A percentile compares a stretch with the other conserved stretches of the same genome.
Evolutionary conservation across 768 basidiomycete species (phyloP).

Genomic region (Holtermannia corniformis): DNA sequence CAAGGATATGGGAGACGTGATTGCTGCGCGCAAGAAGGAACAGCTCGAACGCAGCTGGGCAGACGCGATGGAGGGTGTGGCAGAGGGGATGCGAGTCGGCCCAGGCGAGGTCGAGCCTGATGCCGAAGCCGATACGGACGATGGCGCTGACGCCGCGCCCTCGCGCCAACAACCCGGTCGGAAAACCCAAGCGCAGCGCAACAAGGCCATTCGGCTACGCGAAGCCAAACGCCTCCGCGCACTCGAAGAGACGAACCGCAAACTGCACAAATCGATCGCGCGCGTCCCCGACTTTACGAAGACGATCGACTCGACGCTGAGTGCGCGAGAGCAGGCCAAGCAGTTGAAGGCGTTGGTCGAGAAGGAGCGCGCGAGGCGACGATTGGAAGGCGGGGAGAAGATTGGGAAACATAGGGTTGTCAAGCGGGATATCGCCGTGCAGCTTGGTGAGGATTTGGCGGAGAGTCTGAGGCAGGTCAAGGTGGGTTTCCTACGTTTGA

Average conservation of each 20-base stretch:
- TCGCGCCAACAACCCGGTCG: conserved; percentile 27
- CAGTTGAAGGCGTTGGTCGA: conserved; percentile 45
- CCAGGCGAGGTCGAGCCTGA: conserved; percentile 25
- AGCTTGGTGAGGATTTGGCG: conserved; percentile 78
- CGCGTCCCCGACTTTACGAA: conserved; percentile 51
- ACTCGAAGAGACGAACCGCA: conserved; percentile 54
- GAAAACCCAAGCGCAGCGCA: conserved; percentile 60
- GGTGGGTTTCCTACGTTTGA: conserved; percentile 44
- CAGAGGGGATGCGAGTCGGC: conserved; percentile 54
- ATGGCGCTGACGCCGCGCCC: conserved; percentile 39
- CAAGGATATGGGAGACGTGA: conserved; percentile 50
- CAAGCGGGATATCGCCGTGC: conserved; percentile 63
- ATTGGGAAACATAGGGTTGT: conserved; percentile 73
- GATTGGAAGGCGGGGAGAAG: conserved; percentile 58
- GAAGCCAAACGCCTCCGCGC: conserved; percentile 57
- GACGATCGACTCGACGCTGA: conserved; percentile 27
- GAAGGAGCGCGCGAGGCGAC: conserved; percentile 50
- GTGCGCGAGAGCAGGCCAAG: conserved; percentile 42
- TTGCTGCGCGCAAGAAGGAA: conserved; percentile 12
- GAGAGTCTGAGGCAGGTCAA: conserved; percentile 76
- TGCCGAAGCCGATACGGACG: conserved; percentile 43
- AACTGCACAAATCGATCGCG: conserved; percentile 54
- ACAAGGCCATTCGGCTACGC: conserved; percentile 55
- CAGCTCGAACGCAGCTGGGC: not conserved
- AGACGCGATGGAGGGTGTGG: conserved; percentile 41